These are phyloP conservation scores for Aspergillus spinulosporus DNA, from an alignment of 2,329 filamentous ascomycete species.

Conservation along the genomic window DNA sequence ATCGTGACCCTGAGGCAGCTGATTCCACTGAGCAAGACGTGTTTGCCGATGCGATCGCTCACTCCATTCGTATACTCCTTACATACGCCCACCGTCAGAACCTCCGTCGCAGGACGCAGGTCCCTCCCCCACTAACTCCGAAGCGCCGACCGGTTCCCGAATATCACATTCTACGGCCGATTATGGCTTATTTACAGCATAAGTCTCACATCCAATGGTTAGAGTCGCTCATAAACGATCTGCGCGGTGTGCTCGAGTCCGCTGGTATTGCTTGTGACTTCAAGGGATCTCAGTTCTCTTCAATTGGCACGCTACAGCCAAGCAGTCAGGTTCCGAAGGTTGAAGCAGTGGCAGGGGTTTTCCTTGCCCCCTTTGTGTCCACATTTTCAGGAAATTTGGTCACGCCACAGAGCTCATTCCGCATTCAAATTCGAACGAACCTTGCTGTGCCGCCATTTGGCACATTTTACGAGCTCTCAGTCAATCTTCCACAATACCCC, in stretches of 20 bases:
- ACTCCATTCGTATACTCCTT: slow-evolving; percentile 73
- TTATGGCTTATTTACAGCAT: slow-evolving; percentile 58
- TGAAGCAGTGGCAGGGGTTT: slow-evolving; percentile 45
- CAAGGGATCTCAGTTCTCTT: slow-evolving; percentile 29
- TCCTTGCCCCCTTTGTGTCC: slow-evolving; percentile 47
- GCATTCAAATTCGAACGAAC: slow-evolving; percentile 40
- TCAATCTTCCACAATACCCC: slow-evolving; percentile 33
- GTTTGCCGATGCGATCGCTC: slow-evolving; percentile 65
- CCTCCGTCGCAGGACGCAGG: slow-evolving; percentile 63
- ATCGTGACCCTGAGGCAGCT: slow-evolving; percentile 33
- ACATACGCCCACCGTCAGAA: slow-evolving; percentile 76
- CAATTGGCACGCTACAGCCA: slow-evolving; percentile 21
- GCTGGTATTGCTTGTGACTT: slow-evolving; percentile 36
- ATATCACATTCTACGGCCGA: slow-evolving; percentile 60
- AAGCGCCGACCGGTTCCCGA: slow-evolving; percentile 52
- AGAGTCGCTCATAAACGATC: slow-evolving; percentile 34
- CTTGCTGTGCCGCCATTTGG: slow-evolving; percentile 36
- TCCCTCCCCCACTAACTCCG: slow-evolving; percentile 58
- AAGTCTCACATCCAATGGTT: slow-evolving; percentile 37
- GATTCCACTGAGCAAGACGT: slow-evolving; percentile 31
- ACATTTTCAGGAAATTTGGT: slow-evolving; percentile 41
- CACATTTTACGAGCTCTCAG: slow-evolving; percentile 41
- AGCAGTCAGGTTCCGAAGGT: slow-evolving; percentile 23
- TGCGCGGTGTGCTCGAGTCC: slow-evolving; percentile 33
- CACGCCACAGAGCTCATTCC: slow-evolving; percentile 38